Base-by-base conservation (phyloP, 352 stramenopile species). In the Pythium brachiatum region DNA sequence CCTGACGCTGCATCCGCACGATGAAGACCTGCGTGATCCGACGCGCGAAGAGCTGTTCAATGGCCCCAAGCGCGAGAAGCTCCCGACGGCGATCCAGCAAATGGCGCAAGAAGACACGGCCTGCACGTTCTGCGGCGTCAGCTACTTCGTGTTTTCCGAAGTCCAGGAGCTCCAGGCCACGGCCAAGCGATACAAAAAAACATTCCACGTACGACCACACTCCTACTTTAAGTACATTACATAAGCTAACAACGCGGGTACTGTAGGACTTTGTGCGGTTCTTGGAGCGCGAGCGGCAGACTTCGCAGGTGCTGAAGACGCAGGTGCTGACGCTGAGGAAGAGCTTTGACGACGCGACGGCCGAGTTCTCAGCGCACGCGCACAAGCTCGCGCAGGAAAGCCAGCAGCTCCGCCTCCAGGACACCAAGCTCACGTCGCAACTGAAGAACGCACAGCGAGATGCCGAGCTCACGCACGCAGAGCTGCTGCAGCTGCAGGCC, bases 61-160 rank as follows among this genome's bases (percentile, higher is more conserved):
- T 60, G 82, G 74, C 15, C 80, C 82, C 21, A 77, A 57, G 21
- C 79, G 84, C 50, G 74, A 75, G 32, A 73, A 77, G 48, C 68
- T 94, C 15, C 83, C 83, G 0, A 56, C 64, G 34, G 81, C 83
- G 47, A 90, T 94, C 56, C 83, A 92, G 59, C 53, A 87, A 66
- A 73, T 94, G 60, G 25, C 68, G 25, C 58, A 61, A 0, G 83
- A 89, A 44, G 86, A 94, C 57, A 94, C 86, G 6, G 86, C 84
- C 1, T 94, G 83, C 65, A 92, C 80, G 8, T 92, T 92, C 62
- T 94, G 83, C 62, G 83, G 86, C 7, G 86, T 94, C 31, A 92
- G 83, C 64, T 94, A 92, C 53, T 94, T 94, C 57, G 80, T 93
- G 8, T 92, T 94, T 66, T 80, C 82, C 27, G 86, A 94, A 58